Conservation (phyloP, 805 yeast genomes). For the Candida suzukii region DNA sequence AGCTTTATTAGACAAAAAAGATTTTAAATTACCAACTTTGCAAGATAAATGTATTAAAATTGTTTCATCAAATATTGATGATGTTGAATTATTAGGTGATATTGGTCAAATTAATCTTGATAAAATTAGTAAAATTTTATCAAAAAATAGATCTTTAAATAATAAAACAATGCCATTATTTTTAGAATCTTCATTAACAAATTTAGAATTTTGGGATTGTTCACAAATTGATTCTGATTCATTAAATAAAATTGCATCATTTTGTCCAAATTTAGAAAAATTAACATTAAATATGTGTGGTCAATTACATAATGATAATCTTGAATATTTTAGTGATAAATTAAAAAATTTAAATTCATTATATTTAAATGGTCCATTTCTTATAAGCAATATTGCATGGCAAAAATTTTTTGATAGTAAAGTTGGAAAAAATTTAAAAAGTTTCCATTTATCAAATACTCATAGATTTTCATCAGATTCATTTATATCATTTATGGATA, state of each 20-base stretch:
- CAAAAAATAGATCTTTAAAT: slow-evolving; percentile 75
- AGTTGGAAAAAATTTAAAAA: slow-evolving; percentile 45
- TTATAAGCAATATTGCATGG: slow-evolving; percentile 77
- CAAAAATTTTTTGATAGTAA: slow-evolving; percentile 52
- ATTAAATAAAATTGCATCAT: slow-evolving; percentile 62
- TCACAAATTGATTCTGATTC: slow-evolving; percentile 66
- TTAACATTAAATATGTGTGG: slow-evolving; percentile 89
- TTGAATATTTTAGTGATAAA: slow-evolving; percentile 55
- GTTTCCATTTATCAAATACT: slow-evolving; percentile 68
- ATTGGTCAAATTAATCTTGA: slow-evolving; percentile 68
- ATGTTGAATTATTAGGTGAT: slow-evolving; percentile 80
- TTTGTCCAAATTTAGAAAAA: slow-evolving; percentile 63
- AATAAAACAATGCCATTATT: slow-evolving; percentile 69
- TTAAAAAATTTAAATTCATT: slow-evolving; percentile 47
- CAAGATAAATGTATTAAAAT: slow-evolving; percentile 76
- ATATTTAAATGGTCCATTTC: slow-evolving; percentile 83
- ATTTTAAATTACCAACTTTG: slow-evolving; percentile 56
- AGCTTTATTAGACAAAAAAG: slow-evolving; percentile 70
- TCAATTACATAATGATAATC: slow-evolving; percentile 70
- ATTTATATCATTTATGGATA: slow-evolving; percentile 51
- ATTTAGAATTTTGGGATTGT: slow-evolving; percentile 86
- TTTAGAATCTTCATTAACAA: slow-evolving; percentile 48
- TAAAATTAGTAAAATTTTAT: slow-evolving; percentile 68
- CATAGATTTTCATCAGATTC: slow-evolving; percentile 74
- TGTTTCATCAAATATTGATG: slow-evolving; percentile 60